phyloP scores from a whole-genome alignment of 768 basidiomycete species.

The Nevesoporus exiguus region DNA sequence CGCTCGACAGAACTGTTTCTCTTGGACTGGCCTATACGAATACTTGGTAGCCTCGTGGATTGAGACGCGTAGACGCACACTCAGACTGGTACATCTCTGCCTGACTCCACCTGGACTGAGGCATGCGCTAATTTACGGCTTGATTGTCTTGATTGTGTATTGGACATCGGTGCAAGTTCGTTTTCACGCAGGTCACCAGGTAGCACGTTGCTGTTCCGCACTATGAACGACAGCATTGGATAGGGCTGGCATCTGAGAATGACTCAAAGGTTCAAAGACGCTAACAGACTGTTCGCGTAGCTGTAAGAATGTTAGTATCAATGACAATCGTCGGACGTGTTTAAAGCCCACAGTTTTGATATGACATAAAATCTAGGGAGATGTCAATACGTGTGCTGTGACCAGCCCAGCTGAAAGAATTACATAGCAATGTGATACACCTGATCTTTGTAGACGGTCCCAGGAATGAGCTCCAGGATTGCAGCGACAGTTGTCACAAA shows the following conservation, averaged over 20 bases:
- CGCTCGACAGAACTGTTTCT: no score
- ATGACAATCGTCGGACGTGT: neutral
- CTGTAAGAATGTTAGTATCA: neutral
- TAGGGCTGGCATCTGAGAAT: slow-evolving; percentile 7
- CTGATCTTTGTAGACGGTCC: neutral
- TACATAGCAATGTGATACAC: slow-evolving; percentile 20
- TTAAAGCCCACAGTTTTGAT: slow-evolving; percentile 14
- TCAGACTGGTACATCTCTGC: no score
- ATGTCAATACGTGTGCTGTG: neutral
- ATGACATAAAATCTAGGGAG: slow-evolving; percentile 7
- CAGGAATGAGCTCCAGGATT: slow-evolving; percentile 17
- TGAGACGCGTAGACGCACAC: no score
- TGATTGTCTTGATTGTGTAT: neutral
- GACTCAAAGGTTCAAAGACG: slow-evolving; percentile 15
- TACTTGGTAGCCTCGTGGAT: no score
- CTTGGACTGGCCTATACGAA: no score
- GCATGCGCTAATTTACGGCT: neutral
- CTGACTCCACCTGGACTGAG: neutral
- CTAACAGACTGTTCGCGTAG: slow-evolving; percentile 19
- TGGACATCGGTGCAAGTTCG: no score
- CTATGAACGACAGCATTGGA: neutral
- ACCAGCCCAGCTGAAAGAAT: neutral
- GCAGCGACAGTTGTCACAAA: slow-evolving; percentile 19
- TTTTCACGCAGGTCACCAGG: no score
- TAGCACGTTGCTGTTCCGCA: slow-evolving; percentile 1